Conservation (phyloP, 129 eudicot species). For the Cynara cardunculus region DNA sequence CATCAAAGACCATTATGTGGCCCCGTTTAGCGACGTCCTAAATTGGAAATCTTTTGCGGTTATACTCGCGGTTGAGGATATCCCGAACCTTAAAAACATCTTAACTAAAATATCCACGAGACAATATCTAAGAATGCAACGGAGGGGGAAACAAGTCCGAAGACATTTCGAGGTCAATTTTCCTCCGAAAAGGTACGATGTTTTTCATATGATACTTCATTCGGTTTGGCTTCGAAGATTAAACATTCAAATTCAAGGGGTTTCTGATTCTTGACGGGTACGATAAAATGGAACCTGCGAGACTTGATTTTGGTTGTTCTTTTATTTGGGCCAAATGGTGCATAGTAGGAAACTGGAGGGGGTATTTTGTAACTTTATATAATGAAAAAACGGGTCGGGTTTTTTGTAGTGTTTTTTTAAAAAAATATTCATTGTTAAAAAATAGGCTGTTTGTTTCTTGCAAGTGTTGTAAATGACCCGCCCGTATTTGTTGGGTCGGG, state of each 20-base stretch:
- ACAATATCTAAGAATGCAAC: slow-evolving; percentile 54
- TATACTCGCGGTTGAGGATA: slow-evolving; percentile 42
- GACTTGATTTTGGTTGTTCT: neutral
- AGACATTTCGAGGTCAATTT: slow-evolving; percentile 61
- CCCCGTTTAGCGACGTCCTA: slow-evolving; percentile 74
- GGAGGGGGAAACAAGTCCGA: slow-evolving; percentile 47
- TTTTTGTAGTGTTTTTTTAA: too few species aligned
- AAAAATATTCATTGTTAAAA: neutral
- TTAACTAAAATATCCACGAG: slow-evolving; percentile 36
- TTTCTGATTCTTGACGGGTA: slow-evolving; percentile 27
- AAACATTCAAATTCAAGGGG: slow-evolving; percentile 37
- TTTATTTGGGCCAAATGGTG: slow-evolving; percentile 2
- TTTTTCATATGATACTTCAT: slow-evolving; percentile 77
- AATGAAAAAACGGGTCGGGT: slow-evolving; percentile 9
- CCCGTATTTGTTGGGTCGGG: neutral
- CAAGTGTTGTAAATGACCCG: neutral
- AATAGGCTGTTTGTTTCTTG: neutral
- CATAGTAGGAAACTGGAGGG: slow-evolving; percentile 23
- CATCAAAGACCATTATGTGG: slow-evolving; percentile 53
- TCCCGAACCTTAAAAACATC: slow-evolving; percentile 56
- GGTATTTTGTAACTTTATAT: slow-evolving; percentile 7
- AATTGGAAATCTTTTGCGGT: slow-evolving; percentile 70
- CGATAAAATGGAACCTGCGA: neutral
- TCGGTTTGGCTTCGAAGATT: slow-evolving; percentile 86
- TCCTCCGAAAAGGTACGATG: slow-evolving; percentile 71